phyloP scores from a whole-genome alignment of 768 basidiomycete species.

The Serendipita sp. region DNA sequence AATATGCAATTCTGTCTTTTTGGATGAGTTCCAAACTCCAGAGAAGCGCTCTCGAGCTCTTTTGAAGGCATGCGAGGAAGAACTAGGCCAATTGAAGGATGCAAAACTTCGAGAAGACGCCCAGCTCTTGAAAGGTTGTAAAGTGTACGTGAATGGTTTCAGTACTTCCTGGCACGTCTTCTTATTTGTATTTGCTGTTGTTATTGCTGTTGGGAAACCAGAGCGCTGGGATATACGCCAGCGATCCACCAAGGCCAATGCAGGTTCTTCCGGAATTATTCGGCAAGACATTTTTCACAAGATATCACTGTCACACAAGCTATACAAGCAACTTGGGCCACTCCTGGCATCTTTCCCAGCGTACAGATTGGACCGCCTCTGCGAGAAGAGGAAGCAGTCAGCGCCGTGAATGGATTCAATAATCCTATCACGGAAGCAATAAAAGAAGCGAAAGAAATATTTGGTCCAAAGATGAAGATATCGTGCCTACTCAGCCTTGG shows the following conservation, averaged over 20 bases:
- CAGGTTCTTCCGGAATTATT: not conserved
- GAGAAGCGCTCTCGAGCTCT: not conserved
- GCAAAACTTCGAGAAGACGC: not conserved
- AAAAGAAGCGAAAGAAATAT: not conserved
- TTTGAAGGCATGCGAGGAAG: no score
- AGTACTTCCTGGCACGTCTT: not conserved
- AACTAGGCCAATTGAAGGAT: not conserved
- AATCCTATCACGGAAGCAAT: not conserved
- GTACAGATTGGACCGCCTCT: not conserved
- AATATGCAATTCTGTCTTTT: not conserved
- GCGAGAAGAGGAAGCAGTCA: not conserved
- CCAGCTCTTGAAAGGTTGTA: not conserved
- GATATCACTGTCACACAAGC: not conserved
- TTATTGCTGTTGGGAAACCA: no score
- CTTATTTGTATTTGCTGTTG: not conserved
- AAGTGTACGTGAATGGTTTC: not conserved
- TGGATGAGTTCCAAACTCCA: not conserved
- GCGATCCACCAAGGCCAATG: not conserved
- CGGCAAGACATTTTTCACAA: not conserved
- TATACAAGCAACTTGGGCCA: not conserved
- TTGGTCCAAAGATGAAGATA: not conserved
- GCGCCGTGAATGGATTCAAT: not conserved
- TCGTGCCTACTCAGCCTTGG: slow-evolving; percentile 1
- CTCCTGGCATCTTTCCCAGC: not conserved
- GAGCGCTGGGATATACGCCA: not conserved